phyloP scores from a whole-genome alignment of 1,284 basidiomycete species.

The Kwoniella shivajii region DNA sequence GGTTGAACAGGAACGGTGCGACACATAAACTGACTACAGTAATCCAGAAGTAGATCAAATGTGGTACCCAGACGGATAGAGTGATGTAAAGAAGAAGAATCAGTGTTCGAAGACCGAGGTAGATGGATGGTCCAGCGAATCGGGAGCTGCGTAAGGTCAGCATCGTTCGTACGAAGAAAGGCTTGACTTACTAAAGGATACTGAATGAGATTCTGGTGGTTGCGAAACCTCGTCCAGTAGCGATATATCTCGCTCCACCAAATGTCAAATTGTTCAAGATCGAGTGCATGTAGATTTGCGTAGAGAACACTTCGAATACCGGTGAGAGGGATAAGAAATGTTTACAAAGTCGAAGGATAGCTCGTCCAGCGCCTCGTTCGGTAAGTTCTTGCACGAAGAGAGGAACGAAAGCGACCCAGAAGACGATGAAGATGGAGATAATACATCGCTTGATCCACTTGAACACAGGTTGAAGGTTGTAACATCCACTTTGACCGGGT shows the following conservation, averaged over 20 bases:
- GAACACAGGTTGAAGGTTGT: constrained; percentile 85
- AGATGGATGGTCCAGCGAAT: constrained; percentile 94
- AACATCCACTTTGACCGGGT: constrained; percentile 79
- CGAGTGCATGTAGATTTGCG: constrained; percentile 94
- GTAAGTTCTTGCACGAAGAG: constrained; percentile 93
- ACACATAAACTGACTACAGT: constrained; percentile 83
- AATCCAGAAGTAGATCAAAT: constrained; percentile 94
- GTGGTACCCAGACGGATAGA: constrained; percentile 82
- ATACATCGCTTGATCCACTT: constrained; percentile 93
- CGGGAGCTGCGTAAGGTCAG: constrained; percentile 62
- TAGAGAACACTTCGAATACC: constrained; percentile 92
- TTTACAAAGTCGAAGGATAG: constrained; percentile 82
- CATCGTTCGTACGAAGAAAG: neutral
- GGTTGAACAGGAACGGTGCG: constrained; percentile 94
- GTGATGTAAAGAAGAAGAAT: constrained; percentile 90
- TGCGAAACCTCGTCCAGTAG: constrained; percentile 97
- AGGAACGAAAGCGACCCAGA: constrained; percentile 91
- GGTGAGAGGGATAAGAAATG: constrained; percentile 93
- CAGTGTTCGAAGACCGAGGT: constrained; percentile 87
- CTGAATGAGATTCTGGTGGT: constrained; percentile 90
- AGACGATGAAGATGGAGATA: constrained; percentile 94
- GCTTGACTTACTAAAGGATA: constrained; percentile 66
- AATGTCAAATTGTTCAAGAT: constrained; percentile 93
- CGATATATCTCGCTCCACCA: constrained; percentile 93
- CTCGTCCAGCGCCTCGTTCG: constrained; percentile 86